A percentile compares a stretch with the other conserved stretches of the same genome.
phyloP scores from a whole-genome alignment of 768 basidiomycete genomes.

The Psilocybe azurescens region DNA sequence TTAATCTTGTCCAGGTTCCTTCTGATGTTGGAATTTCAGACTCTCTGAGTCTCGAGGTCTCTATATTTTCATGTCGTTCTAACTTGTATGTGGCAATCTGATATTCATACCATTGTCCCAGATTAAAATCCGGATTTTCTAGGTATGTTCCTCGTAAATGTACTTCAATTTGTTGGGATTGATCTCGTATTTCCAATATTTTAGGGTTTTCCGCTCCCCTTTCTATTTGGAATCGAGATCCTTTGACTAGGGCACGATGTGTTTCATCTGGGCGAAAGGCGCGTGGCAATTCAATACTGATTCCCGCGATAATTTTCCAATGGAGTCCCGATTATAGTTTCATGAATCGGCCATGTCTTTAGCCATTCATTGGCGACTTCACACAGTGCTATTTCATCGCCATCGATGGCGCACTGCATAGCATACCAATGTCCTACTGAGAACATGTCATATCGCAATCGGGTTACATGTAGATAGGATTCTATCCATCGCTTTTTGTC shows the following conservation, averaged over 20 bases:
- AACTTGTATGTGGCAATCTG: no score
- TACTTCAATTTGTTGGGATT: rapidly evolving
- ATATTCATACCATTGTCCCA: constrained; percentile 6
- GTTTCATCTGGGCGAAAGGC: background rate
- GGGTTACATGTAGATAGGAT: background rate
- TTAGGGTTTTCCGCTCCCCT: background rate
- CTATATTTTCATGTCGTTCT: no score
- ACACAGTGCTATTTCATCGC: background rate
- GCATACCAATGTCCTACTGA: constrained; percentile 16
- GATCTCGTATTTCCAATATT: background rate
- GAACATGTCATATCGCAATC: constrained; percentile 4
- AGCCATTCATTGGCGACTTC: background rate
- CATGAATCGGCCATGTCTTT: background rate
- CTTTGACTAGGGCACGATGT: background rate
- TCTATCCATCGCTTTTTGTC: no score
- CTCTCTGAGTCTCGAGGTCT: no score
- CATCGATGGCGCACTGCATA: background rate
- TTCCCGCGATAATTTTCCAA: background rate
- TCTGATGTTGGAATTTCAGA: no score
- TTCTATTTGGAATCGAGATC: background rate
- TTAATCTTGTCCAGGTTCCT: no score
- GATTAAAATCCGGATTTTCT: constrained; percentile 3
- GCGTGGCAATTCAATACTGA: background rate
- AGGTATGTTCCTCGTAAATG: background rate
- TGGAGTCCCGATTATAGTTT: background rate